phyloP scores from a whole-genome alignment of 2,329 filamentous ascomycete species.

The Hypoxylon sp. region DNA sequence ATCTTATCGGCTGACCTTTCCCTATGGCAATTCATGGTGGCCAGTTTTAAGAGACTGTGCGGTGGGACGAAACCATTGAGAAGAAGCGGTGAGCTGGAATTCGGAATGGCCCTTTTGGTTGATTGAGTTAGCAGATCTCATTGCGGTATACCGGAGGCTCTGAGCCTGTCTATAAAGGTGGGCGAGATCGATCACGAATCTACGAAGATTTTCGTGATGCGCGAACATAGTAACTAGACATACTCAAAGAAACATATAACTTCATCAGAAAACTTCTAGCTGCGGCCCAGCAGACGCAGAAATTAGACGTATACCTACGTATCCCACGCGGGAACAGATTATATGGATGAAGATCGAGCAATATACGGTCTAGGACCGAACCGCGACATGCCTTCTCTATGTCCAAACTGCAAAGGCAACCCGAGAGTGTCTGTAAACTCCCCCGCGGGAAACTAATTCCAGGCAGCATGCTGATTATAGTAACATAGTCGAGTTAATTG shows the following conservation, averaged over 20 bases:
- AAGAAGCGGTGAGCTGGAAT: conserved; percentile 31
- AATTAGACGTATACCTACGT: conserved; percentile 28
- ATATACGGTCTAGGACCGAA: conserved; percentile 38
- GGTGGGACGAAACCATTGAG: conserved; percentile 21
- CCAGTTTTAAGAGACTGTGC: conserved; percentile 22
- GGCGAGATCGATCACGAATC: not conserved
- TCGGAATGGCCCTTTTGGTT: conserved; percentile 11
- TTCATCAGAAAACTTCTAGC: not conserved
- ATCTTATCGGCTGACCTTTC: conserved; percentile 7
- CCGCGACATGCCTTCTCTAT: conserved; percentile 40
- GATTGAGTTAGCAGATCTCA: conserved; percentile 13
- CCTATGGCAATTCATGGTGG: conserved; percentile 15
- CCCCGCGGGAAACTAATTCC: accelerated
- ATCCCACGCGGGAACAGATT: conserved; percentile 22
- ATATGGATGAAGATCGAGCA: conserved; percentile 34
- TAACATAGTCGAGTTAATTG: conserved; percentile 31
- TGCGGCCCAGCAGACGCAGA: conserved; percentile 31
- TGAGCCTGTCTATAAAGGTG: conserved; percentile 2
- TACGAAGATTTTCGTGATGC: too few species aligned
- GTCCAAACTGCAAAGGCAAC: conserved; percentile 41
- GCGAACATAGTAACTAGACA: not conserved
- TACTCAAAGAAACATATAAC: not conserved
- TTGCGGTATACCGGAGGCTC: not conserved
- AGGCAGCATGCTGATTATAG: conserved; percentile 5
- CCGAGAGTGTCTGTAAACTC: conserved; percentile 35